Conservation (phyloP, 169 alveolate species). For the Pseudocohnilembus persalinus region DNA sequence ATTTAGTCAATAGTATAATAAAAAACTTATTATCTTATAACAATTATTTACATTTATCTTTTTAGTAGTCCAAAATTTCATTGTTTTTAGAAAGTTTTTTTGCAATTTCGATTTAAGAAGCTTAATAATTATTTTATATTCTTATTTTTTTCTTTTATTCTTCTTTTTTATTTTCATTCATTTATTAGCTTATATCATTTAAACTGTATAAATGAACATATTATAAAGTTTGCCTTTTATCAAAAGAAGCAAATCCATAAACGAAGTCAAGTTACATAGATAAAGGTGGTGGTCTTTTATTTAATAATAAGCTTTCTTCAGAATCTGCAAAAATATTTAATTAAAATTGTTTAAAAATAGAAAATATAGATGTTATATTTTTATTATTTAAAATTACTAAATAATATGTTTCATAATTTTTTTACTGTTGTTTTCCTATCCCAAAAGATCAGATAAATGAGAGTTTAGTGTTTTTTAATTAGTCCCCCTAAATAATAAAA, state of each 20-base stretch:
- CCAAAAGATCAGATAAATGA: constrained; percentile 4
- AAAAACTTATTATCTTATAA: no score
- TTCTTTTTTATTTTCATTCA: constrained; percentile 8
- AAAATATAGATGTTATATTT: no score
- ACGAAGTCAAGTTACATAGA: constrained; percentile 59
- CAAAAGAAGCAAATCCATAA: constrained; percentile 65
- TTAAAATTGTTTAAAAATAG: no score
- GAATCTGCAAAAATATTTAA: not conserved
- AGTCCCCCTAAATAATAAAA: constrained; percentile 37
- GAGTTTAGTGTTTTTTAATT: constrained; percentile 33
- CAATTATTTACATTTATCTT: not conserved
- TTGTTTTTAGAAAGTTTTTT: constrained; percentile 16
- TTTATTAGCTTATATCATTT: no score
- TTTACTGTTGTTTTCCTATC: constrained; percentile 1
- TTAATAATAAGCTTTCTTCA: constrained; percentile 14
- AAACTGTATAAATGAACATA: constrained; percentile 55
- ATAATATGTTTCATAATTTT: no score
- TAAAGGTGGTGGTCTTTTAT: constrained; percentile 62
- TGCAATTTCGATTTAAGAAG: constrained; percentile 15
- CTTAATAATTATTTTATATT: constrained; percentile 1
- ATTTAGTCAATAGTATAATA: no score
- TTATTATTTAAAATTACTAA: no score
- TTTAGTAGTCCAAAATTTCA: constrained; percentile 7
- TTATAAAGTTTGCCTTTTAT: constrained; percentile 60
- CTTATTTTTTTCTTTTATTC: constrained; percentile 14